phyloP scores from a whole-genome alignment of 2,329 filamentous ascomycete genomes.

The Colletotrichum sp. region DNA sequence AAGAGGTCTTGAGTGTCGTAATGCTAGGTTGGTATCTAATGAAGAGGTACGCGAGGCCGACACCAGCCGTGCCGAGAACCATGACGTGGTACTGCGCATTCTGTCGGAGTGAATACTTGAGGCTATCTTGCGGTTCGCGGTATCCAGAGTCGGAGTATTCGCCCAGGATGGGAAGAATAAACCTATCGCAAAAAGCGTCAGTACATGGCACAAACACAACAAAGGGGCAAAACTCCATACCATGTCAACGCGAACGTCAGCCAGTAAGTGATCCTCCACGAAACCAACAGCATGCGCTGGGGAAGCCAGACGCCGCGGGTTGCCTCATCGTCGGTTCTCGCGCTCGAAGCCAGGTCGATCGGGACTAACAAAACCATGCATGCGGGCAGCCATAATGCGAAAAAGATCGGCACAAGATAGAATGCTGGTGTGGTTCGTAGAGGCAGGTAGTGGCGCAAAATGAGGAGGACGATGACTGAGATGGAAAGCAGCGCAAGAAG shows the following conservation, averaged over 20 bases:
- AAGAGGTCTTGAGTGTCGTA: conserved; percentile 76
- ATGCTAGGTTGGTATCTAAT: conserved; percentile 77
- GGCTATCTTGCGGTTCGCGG: conserved; percentile 79
- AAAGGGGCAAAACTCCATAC: conserved; percentile 51
- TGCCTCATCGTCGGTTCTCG: conserved; percentile 72
- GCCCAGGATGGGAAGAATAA: conserved; percentile 89
- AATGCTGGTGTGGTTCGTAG: conserved; percentile 90
- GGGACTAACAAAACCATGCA: conserved; percentile 92
- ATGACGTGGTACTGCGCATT: conserved; percentile 91
- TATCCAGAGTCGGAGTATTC: conserved; percentile 96
- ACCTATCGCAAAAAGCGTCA: conserved; percentile 52
- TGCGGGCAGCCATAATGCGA: conserved; percentile 91
- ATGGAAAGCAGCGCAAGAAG: conserved; percentile 74
- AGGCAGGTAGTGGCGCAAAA: conserved; percentile 89
- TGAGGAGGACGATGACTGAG: conserved; percentile 77
- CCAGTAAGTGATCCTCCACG: conserved; percentile 97
- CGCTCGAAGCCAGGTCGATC: conserved; percentile 91
- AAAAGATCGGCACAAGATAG: conserved; percentile 89
- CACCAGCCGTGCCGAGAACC: conserved; percentile 70
- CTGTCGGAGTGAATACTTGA: conserved; percentile 83
- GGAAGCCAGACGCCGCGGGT: conserved; percentile 88
- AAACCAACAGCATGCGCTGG: conserved; percentile 77
- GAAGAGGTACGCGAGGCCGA: conserved; percentile 84
- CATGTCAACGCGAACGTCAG: conserved; percentile 94
- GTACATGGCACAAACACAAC: neutral